Conservation (phyloP, 2,329 filamentous ascomycete genomes). For the Penicillium sp. region DNA sequence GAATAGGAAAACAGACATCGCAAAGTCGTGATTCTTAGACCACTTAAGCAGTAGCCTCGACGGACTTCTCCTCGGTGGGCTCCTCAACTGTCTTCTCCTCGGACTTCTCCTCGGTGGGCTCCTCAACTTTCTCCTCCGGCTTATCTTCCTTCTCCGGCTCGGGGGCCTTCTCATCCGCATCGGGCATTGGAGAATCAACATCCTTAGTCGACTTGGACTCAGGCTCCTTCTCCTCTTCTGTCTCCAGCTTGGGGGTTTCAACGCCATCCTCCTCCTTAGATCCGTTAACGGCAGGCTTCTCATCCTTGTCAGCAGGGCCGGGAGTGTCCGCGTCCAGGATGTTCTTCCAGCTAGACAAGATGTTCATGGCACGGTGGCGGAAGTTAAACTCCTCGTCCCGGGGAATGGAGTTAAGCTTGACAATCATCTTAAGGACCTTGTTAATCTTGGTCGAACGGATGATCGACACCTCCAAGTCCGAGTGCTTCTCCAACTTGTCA, state of each 20-base stretch:
- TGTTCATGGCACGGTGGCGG: constrained; percentile 74
- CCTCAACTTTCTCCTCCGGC: constrained; percentile 20
- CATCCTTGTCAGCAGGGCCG: constrained; percentile 42
- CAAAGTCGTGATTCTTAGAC: constrained; percentile 9
- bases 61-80: constrained; percentile 32
- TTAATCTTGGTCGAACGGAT: constrained; percentile 95
- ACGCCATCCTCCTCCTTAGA: constrained; percentile 39
- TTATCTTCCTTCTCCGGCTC: constrained; percentile 35
- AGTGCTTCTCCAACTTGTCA: constrained; percentile 74
- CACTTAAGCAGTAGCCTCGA: constrained; percentile 28
- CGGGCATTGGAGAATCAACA: constrained; percentile 39
- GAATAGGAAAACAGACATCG: constrained; percentile 6
- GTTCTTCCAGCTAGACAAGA: constrained; percentile 89
- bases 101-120: constrained; percentile 27
- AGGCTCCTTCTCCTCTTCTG: constrained; percentile 36
- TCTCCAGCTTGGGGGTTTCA: constrained; percentile 33
- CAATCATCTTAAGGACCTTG: constrained; percentile 93
- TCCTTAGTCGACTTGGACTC: constrained; percentile 37
- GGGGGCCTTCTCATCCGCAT: constrained; percentile 38
- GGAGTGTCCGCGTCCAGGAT: constrained; percentile 64
- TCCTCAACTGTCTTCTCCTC: constrained; percentile 27
- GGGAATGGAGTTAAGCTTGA: constrained; percentile 83
- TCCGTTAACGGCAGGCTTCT: constrained; percentile 49
- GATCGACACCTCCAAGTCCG: constrained; percentile 82
- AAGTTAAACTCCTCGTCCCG: constrained; percentile 87